Percentiles rank a stretch among this genome's conserved stretches.
Evolutionary conservation across 179 eudicot species (phyloP).

Genomic region (Beta lomatogona): DNA sequence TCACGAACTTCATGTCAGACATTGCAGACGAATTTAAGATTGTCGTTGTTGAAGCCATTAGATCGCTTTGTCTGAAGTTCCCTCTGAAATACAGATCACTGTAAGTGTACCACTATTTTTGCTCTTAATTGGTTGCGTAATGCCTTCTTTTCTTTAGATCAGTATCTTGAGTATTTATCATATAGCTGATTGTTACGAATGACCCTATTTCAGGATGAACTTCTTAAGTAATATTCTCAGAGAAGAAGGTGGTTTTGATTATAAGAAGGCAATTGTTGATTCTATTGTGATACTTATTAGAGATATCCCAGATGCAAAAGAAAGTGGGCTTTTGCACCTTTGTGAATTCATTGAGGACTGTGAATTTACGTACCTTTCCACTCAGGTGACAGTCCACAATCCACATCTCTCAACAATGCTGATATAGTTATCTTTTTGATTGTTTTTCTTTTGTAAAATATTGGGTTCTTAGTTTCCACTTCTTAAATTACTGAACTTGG

Average conservation of each 20-base stretch:
- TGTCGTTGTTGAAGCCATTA: slow-evolving; percentile 96
- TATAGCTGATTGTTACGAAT: not conserved
- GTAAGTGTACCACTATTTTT: slow-evolving; percentile 50
- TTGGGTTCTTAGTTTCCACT: too few relatives aligned
- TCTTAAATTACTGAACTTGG: not conserved
- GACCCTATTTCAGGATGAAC: slow-evolving; percentile 70
- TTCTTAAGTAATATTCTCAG: slow-evolving; percentile 95
- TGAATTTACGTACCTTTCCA: slow-evolving; percentile 96
- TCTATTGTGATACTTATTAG: slow-evolving; percentile 93
- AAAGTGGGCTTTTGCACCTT: slow-evolving; percentile 90
- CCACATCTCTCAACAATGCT: not conserved
- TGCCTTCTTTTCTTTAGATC: not conserved
- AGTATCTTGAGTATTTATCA: not conserved
- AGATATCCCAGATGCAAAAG: slow-evolving; percentile 99
- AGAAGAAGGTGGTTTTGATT: slow-evolving; percentile 99
- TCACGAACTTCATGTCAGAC: slow-evolving; percentile 97
- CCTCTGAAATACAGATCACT: slow-evolving; percentile 93
- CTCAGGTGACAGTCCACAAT: slow-evolving; percentile 51
- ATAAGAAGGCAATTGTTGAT: slow-evolving; percentile 96
- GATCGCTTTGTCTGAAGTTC: slow-evolving; percentile 93
- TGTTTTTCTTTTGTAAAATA: not conserved
- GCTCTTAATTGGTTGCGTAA: not conserved
- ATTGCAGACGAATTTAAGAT: slow-evolving; percentile 98
- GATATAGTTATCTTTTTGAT: not conserved
- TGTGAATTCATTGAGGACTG: slow-evolving; percentile 99